Evolutionary conservation across 331 rosid species (phyloP).

Genomic region (Quercus phellos): DNA sequence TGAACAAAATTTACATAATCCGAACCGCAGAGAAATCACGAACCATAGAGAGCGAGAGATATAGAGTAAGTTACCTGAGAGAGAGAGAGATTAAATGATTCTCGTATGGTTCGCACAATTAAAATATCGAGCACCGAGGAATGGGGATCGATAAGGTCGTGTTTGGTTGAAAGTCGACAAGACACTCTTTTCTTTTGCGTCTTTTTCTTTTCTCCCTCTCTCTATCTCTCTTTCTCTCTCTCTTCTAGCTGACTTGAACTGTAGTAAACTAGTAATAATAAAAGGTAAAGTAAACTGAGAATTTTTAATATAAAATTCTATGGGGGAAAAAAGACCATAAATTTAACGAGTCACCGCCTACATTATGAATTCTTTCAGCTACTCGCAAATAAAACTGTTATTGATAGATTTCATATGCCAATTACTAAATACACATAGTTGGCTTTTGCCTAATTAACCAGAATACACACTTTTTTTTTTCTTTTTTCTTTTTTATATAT

Average conservation of each 20-base stretch:
- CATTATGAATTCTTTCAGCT: not conserved
- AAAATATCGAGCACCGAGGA: not conserved
- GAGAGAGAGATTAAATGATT: no score
- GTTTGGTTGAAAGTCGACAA: constrained; percentile 93
- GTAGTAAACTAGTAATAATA: not conserved
- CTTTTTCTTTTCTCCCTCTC: constrained; percentile 14
- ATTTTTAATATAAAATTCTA: not conserved
- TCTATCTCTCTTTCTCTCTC: not conserved
- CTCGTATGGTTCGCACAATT: not conserved
- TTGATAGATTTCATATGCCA: no score
- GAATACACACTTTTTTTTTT: no score
- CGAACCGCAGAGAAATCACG: not conserved
- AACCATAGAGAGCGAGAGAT: not conserved
- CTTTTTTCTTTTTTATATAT: no score
- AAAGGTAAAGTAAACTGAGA: not conserved
- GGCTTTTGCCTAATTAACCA: no score
- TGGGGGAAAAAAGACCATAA: not conserved
- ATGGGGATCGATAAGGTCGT: constrained; percentile 59
- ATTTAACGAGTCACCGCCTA: not conserved
- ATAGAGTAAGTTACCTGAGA: not conserved
- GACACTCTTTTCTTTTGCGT: constrained; percentile 31
- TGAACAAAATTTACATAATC: not conserved
- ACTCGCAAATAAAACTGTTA: not conserved
- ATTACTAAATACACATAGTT: no score
- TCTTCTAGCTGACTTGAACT: not conserved